phyloP scores from a whole-genome alignment of 768 basidiomycete genomes.

The Lactarius deliciosus region DNA sequence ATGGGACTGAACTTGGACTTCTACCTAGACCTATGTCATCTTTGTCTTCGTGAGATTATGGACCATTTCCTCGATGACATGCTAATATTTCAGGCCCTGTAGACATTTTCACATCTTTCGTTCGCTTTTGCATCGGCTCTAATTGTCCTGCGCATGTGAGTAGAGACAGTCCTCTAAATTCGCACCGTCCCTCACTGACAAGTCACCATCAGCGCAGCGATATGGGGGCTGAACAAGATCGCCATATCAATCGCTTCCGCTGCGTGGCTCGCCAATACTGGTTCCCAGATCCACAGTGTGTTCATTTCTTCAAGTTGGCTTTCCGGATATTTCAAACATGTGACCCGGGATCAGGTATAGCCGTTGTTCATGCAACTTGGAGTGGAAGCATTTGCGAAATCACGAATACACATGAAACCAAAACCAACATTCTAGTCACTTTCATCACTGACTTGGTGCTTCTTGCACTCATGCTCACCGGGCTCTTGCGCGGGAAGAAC shows the following conservation, averaged over 20 bases:
- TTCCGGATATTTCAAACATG: neutral
- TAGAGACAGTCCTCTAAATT: neutral
- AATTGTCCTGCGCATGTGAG: constrained; percentile 24
- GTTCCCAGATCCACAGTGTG: neutral
- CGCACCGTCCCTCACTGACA: neutral
- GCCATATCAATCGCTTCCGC: neutral
- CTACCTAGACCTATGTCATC: neutral
- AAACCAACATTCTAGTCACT: neutral
- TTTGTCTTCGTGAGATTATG: neutral
- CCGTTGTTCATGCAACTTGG: neutral
- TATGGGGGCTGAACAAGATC: constrained; percentile 11
- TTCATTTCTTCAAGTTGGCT: neutral
- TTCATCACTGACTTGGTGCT: constrained; percentile 7
- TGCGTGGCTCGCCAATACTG: neutral
- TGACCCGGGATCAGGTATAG: neutral
- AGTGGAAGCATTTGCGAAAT: neutral
- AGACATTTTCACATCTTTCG: constrained; percentile 7
- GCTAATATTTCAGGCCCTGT: neutral
- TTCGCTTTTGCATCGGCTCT: constrained; percentile 19
- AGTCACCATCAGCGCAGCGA: neutral
- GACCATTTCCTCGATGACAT: neutral
- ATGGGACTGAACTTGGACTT: neutral
- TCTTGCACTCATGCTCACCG: constrained; percentile 10
- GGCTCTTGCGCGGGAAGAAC: constrained; percentile 12
- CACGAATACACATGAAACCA: neutral